Conservation (phyloP, 2,329 filamentous ascomycete species). For the Penicillium sp. region DNA sequence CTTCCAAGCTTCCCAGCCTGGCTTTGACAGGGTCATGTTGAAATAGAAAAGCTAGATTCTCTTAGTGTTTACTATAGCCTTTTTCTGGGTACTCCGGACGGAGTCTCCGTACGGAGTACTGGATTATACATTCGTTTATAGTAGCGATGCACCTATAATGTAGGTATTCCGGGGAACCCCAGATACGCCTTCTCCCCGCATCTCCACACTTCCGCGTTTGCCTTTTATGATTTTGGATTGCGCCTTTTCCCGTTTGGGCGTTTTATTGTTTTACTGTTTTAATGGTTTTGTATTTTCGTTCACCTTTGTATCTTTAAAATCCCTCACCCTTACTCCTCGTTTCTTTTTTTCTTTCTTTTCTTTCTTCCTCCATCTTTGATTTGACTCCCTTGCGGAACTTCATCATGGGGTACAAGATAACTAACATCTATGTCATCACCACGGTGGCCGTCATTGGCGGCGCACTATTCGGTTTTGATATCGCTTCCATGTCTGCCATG, state of each 20-base stretch:
- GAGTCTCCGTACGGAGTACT: not conserved
- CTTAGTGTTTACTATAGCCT: not conserved
- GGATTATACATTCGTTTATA: not conserved
- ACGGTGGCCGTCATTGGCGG: constrained; percentile 63
- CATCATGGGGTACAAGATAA: constrained; percentile 42
- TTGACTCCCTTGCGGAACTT: not conserved
- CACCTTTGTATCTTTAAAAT: not conserved
- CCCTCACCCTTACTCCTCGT: constrained; percentile 1
- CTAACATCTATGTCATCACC: constrained; percentile 59
- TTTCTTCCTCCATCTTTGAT: not conserved
- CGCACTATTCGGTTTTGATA: constrained; percentile 75
- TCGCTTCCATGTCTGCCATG: constrained; percentile 69
- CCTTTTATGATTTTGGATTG: not conserved
- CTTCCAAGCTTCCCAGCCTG: not conserved
- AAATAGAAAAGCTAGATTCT: not conserved
- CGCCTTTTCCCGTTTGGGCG: not conserved
- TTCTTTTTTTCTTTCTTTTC: not conserved
- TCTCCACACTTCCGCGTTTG: not conserved
- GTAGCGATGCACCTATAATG: not conserved
- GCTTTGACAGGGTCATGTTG: not conserved
- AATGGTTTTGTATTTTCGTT: not conserved
- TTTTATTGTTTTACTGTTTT: not conserved
- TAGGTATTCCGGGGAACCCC: not conserved
- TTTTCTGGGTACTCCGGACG: not conserved
- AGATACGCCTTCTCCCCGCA: not conserved